Evolutionary conservation across 148 eudicot species (phyloP).

Genomic region (Vaccinium vitisidaea): DNA sequence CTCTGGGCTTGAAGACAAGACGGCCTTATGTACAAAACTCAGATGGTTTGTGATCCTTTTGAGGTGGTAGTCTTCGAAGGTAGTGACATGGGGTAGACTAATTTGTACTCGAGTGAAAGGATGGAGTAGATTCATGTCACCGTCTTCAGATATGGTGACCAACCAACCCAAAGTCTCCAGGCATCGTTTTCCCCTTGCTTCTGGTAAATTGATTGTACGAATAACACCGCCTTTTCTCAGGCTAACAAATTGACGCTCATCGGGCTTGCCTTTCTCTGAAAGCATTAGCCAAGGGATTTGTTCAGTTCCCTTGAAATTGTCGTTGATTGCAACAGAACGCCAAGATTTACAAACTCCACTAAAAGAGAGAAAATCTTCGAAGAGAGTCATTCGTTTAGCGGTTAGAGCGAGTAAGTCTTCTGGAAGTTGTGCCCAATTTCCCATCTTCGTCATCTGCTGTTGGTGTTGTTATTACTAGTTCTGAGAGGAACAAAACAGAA

Average conservation of each 20-base stretch:
- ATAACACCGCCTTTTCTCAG: background rate
- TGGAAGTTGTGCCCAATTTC: background rate
- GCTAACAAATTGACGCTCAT: background rate
- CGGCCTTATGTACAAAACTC: background rate
- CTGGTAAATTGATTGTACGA: background rate
- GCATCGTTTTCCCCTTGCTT: conserved; percentile 1
- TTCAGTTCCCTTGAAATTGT: background rate
- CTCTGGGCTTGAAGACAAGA: conserved; percentile 6
- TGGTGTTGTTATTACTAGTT: background rate
- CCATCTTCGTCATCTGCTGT: background rate
- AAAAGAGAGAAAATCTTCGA: background rate
- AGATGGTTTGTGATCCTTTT: background rate
- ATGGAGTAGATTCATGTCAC: background rate
- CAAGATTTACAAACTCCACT: background rate
- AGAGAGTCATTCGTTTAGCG: background rate
- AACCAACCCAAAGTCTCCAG: background rate
- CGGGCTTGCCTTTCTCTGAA: background rate
- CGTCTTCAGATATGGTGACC: background rate
- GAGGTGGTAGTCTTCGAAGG: background rate
- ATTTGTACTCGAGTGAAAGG: conserved; percentile 10
- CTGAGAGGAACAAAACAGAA: no score
- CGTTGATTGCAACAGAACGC: background rate
- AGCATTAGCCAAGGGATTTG: conserved; percentile 18
- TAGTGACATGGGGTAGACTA: background rate
- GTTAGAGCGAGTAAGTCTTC: background rate